Evolutionary conservation across 192 early-diverging fungal genomes (phyloP).

Genomic region (Globomyces pollinis-pini): DNA sequence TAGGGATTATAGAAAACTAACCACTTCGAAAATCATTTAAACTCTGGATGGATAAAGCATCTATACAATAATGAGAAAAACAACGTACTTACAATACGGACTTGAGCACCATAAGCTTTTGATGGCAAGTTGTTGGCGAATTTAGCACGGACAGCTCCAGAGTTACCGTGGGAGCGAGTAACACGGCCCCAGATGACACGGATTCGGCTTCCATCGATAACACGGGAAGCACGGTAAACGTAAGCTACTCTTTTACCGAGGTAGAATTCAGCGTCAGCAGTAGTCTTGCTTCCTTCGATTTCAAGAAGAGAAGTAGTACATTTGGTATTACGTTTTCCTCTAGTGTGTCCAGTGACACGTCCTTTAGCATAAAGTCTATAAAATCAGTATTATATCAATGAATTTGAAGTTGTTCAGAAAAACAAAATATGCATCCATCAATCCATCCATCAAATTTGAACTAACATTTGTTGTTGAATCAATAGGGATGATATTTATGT

Average conservation of each 20-base stretch:
- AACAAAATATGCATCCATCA: no score
- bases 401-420: no score
- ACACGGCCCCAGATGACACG: slow-evolving; percentile 98
- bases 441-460: no score
- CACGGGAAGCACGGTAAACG: slow-evolving; percentile 89
- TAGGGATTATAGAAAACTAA: not conserved
- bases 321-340: slow-evolving; percentile 85
- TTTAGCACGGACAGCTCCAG: slow-evolving; percentile 92
- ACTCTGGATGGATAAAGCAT: slow-evolving; percentile 94
- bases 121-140: slow-evolving; percentile 97
- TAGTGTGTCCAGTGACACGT: slow-evolving; percentile 91
- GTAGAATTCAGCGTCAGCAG: slow-evolving; percentile 92
- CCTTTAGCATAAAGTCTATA: slow-evolving; percentile 95
- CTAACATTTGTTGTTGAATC: not conserved
- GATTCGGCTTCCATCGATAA: slow-evolving; percentile 85
- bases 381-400: no score
- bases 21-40: slow-evolving; percentile 21
- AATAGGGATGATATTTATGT: not conserved
- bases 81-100: slow-evolving; percentile 74
- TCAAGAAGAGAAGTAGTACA: slow-evolving; percentile 86
- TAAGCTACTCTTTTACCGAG: slow-evolving; percentile 97
- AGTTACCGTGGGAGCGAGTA: slow-evolving; percentile 91
- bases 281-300: slow-evolving; percentile 86
- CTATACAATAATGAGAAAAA: slow-evolving; percentile 36
- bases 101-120: slow-evolving; percentile 81